These are phyloP conservation scores for Ceratocystis destructans DNA, from an alignment of 2,329 filamentous ascomycete species.

Conservation along the genomic window DNA sequence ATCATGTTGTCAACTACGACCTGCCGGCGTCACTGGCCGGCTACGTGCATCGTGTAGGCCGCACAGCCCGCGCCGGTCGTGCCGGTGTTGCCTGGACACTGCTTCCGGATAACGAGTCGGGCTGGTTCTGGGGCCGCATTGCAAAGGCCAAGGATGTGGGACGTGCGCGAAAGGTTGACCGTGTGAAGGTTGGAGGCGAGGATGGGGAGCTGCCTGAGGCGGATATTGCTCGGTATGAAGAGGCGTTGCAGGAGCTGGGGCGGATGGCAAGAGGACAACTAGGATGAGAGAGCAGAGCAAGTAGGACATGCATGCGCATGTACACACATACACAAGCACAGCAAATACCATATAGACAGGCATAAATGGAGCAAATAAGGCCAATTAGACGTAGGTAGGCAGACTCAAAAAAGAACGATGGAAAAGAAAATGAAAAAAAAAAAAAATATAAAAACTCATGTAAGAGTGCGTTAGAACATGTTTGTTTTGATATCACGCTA, in stretches of 20 bases:
- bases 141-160: conserved; percentile 42
- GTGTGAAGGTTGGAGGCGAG: conserved; percentile 29
- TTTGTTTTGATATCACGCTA: conserved; percentile 3
- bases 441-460: background rate
- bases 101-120: conserved; percentile 65
- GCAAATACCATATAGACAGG: background rate
- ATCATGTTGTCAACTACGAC: conserved; percentile 89
- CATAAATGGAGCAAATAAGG: background rate
- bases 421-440: background rate
- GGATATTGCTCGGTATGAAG: conserved; percentile 36
- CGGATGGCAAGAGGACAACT: conserved; percentile 37
- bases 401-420: background rate
- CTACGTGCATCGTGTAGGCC: conserved; percentile 84
- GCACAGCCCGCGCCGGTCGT: conserved; percentile 72
- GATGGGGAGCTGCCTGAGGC: conserved; percentile 33
- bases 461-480: background rate
- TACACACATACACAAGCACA: background rate
- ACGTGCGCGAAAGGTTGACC: conserved; percentile 34
- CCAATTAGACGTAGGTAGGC: background rate
- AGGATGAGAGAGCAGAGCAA: too few species aligned
- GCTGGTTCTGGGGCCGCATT: conserved; percentile 86
- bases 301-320: too few species aligned
- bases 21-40: conserved; percentile 65
- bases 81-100: conserved; percentile 73
- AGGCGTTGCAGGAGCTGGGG: conserved; percentile 48